Evolutionary conservation across 75 land plant genomes (phyloP).

Genomic region (Pinus tabuliformis): DNA sequence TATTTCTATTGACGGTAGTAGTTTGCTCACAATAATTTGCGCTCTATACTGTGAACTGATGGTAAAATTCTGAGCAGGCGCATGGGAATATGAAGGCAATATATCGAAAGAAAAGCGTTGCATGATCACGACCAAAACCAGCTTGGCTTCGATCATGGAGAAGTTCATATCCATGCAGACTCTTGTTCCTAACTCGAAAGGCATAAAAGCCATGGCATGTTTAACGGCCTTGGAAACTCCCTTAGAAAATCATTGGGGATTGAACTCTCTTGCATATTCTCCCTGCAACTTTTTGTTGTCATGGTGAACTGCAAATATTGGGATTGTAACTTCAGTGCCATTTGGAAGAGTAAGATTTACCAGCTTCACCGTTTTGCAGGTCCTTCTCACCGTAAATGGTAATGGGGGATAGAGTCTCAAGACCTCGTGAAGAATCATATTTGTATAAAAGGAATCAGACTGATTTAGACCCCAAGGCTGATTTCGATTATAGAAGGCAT

Average conservation of each 20-base stretch:
- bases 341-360: too few species aligned
- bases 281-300: conserved; percentile 10
- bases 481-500: too few species aligned
- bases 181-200: conserved; percentile 41
- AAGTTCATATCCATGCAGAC: conserved; percentile 43
- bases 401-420: too few species aligned
- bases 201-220: background rate
- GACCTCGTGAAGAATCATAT: too few species aligned
- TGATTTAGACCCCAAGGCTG: too few species aligned
- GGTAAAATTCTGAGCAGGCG: conserved; percentile 8
- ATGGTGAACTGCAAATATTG: too few species aligned
- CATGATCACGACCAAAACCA: conserved; percentile 29
- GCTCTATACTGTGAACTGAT: conserved; percentile 15
- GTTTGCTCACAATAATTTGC: background rate
- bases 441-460: too few species aligned
- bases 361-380: too few species aligned
- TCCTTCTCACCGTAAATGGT: too few species aligned
- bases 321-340: too few species aligned
- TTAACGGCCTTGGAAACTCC: conserved; percentile 26
- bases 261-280: conserved; percentile 24
- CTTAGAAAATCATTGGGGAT: conserved; percentile 38
- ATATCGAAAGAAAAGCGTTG: conserved; percentile 19
- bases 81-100: conserved; percentile 31
- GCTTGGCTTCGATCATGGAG: conserved; percentile 35
- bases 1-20: too few species aligned